Evolutionary conservation across 2,329 filamentous ascomycete genomes (phyloP), one percentile per base, ranked within the genome.

Genomic region (Aspergillus brasiliensis): DNA sequence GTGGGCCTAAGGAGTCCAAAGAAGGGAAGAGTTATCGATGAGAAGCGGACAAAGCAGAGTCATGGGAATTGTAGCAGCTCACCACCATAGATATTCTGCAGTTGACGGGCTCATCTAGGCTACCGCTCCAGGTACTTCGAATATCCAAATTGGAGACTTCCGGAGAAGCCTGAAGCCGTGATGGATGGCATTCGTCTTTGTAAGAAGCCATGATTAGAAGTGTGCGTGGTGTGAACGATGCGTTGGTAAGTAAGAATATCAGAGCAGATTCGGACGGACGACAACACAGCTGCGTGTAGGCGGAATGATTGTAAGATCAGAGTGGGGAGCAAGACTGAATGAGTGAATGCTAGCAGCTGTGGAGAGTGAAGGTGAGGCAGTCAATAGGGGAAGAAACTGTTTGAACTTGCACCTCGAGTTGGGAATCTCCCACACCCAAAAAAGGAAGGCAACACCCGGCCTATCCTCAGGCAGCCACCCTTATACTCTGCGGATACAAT

Each of bases 41-140:
- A 23, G 28, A 6, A 19, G 47, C 17, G 34, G n/a, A 31, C 17
- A 13, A 11, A 13, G 19, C 3, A 38, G 34, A 44, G 13, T n/a
- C 44, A 15, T 17, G 5, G 38, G 17, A 10, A 47, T n/a, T n/a
- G 53, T 10, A 19, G 2, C n/a, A 46, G 25, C 56, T 62, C 70
- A 76, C 74, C 61, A 76, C 72, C 8, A 77, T 48, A 1, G 65
- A 62, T 3, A 75, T 64, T 17, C 57, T 66, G 42, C 75, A 49
- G 21, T 66, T 59, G 17, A 73, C 68, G 27, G 68, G 62, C 28
- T 69, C 64, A 8, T 51, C 54, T 3, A 58, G 55, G 28, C 68
- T 61, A 3, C 73, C 74, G 53, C 64, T 65, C 75, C 75, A 77
- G 13, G 67, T 67, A 13, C 71, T 70, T 34, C 61, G 67, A 21